These are phyloP conservation scores for Russula brevipes DNA, from an alignment of 768 basidiomycete genomes.

Conservation along the genomic window DNA sequence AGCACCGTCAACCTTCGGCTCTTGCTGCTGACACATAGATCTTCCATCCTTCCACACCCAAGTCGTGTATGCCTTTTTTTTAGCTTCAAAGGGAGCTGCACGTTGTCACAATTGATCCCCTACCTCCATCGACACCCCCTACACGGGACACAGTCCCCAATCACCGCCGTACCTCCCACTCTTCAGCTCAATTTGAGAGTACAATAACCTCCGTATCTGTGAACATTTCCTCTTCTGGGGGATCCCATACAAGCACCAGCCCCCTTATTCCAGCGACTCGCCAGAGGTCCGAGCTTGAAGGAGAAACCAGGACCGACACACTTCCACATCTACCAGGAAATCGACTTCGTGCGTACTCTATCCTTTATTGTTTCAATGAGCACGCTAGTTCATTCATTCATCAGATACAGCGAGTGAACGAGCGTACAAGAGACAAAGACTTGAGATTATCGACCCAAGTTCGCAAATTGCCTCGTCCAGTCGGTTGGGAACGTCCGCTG, in stretches of 20 bases:
- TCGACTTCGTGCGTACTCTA: conserved; percentile 13
- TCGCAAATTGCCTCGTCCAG: conserved; percentile 35
- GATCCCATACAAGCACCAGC: conserved; percentile 18
- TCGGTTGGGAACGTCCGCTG: conserved; percentile 25
- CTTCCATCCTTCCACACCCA: conserved; percentile 17
- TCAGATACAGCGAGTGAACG: conserved; percentile 24
- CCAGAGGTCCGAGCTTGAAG: conserved; percentile 25
- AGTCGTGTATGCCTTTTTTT: conserved; percentile 24
- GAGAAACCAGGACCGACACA: conserved; percentile 22
- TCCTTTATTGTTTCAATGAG: neutral
- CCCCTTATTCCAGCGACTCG: conserved; percentile 25
- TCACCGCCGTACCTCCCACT: conserved; percentile 19
- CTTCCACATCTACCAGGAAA: conserved; percentile 7
- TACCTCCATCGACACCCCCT: conserved; percentile 27
- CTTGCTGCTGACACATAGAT: conserved; percentile 24
- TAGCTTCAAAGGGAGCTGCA: conserved; percentile 20
- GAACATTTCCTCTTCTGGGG: conserved; percentile 6
- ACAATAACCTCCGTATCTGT: conserved; percentile 14
- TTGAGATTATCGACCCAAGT: conserved; percentile 39
- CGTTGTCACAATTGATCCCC: conserved; percentile 28
- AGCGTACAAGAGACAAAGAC: conserved; percentile 69
- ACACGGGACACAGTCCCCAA: conserved; percentile 26
- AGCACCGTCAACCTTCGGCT: conserved; percentile 4
- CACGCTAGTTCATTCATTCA: conserved; percentile 2
- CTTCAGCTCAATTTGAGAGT: conserved; percentile 21